Conservation (phyloP, 1,284 basidiomycete species). For the Psilocybe mexicana region DNA sequence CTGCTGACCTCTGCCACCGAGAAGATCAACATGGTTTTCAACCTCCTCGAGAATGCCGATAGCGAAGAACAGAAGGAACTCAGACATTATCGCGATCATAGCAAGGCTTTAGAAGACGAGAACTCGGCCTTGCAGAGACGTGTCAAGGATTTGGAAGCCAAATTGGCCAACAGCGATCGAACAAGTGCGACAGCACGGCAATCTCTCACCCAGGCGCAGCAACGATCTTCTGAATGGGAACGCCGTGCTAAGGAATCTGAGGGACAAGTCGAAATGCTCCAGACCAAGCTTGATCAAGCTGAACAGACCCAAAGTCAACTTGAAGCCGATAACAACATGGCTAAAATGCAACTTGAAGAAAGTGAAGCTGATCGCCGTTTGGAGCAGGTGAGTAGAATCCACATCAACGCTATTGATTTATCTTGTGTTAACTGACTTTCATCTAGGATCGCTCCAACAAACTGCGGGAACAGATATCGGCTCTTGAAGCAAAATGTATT, state of each 20-base stretch:
- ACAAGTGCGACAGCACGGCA: conserved; percentile 58
- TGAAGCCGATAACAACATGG: conserved; percentile 66
- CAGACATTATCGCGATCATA: conserved; percentile 61
- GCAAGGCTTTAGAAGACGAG: conserved; percentile 67
- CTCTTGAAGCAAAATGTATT: conserved; percentile 63
- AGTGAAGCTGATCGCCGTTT: conserved; percentile 68
- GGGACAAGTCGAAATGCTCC: conserved; percentile 55
- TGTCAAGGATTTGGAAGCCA: conserved; percentile 68
- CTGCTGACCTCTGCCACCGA: conserved; percentile 65
- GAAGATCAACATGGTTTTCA: conserved; percentile 66
- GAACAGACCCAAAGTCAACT: conserved; percentile 66
- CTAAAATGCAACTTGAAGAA: conserved; percentile 72
- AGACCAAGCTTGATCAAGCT: conserved; percentile 61
- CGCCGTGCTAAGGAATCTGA: conserved; percentile 71
- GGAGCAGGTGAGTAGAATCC: conserved; percentile 48
- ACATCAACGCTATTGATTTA: background rate
- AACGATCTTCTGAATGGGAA: conserved; percentile 79
- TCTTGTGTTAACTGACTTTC: conserved; percentile 1
- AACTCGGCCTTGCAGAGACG: conserved; percentile 67
- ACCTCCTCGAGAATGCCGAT: conserved; percentile 61
- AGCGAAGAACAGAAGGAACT: conserved; percentile 73
- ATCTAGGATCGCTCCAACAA: conserved; percentile 68
- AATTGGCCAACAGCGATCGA: conserved; percentile 60
- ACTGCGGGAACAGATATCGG: conserved; percentile 62
- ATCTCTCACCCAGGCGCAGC: conserved; percentile 68